Percentiles rank a stretch among this genome's conserved stretches.
Conservation (phyloP, 768 basidiomycete genomes). For the Leccinum truebloodii region DNA sequence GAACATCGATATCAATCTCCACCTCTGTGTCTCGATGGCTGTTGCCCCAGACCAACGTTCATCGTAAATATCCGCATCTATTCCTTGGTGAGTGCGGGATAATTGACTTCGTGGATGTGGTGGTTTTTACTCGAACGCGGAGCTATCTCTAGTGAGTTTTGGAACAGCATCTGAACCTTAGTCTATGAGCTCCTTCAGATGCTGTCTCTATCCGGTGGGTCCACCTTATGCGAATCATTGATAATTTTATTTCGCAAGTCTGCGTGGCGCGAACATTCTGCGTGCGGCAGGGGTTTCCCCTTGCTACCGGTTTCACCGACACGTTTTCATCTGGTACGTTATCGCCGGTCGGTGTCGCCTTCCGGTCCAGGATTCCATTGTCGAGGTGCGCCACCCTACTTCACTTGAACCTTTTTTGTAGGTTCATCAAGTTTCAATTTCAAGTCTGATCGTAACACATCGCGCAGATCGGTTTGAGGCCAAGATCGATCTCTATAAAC, state of each 20-base stretch:
- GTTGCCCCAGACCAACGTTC: background rate
- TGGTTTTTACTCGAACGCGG: background rate
- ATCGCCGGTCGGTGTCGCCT: background rate
- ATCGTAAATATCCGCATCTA: background rate
- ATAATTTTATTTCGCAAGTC: background rate
- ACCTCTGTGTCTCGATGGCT: background rate
- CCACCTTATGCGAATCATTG: background rate
- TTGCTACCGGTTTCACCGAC: background rate
- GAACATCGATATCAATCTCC: background rate
- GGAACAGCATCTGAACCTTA: background rate
- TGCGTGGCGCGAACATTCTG: background rate
- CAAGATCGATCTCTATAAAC: background rate
- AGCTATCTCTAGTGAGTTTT: background rate
- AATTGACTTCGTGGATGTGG: slow-evolving; percentile 1
- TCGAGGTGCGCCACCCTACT: background rate
- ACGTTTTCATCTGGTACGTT: background rate
- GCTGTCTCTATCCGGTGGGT: background rate
- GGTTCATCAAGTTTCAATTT: background rate
- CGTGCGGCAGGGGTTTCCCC: background rate
- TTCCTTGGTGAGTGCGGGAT: background rate
- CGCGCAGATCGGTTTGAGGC: background rate
- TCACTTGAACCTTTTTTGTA: background rate
- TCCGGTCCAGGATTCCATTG: background rate
- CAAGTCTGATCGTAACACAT: background rate
- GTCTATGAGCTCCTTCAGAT: background rate